Percentiles rank a stretch among this genome's conserved stretches.
These are phyloP conservation scores for Nemania sp. DNA, from an alignment of 2,329 filamentous ascomycete species.

Conservation along the genomic window DNA sequence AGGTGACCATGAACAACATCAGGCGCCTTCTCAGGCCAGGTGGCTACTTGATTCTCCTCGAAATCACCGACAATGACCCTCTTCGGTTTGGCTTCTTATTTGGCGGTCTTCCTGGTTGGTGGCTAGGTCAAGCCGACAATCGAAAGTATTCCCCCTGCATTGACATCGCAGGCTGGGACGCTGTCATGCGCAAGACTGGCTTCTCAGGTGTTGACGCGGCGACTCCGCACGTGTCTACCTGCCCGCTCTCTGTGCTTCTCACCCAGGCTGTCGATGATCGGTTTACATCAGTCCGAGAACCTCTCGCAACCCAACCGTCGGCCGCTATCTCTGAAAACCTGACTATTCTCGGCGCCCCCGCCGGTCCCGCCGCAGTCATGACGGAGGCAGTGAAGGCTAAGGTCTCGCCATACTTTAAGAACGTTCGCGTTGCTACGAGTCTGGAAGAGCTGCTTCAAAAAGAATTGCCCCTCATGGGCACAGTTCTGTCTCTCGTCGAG, in stretches of 20 bases:
- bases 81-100: background rate
- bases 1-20: conserved; percentile 19
- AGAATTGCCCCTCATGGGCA: no score
- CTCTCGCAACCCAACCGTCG: background rate
- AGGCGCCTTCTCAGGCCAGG: conserved; percentile 28
- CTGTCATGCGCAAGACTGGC: background rate
- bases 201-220: background rate
- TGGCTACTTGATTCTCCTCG: conserved; percentile 13
- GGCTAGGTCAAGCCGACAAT: no score
- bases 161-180: background rate
- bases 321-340: background rate
- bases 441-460: background rate
- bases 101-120: background rate
- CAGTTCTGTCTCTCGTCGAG: background rate
- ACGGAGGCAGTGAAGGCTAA: background rate
- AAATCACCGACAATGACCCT: background rate
- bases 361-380: background rate
- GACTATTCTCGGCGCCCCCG: background rate
- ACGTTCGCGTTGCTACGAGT: background rate
- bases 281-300: background rate
- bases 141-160: no score
- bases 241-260: background rate
- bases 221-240: background rate
- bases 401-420: background rate
- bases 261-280: background rate